A percentile compares a stretch with the other conserved stretches of the same genome.
These are phyloP conservation scores for Thymus quinquecostatus DNA, from an alignment of 257 asterid genomes.

Conservation along the genomic window DNA sequence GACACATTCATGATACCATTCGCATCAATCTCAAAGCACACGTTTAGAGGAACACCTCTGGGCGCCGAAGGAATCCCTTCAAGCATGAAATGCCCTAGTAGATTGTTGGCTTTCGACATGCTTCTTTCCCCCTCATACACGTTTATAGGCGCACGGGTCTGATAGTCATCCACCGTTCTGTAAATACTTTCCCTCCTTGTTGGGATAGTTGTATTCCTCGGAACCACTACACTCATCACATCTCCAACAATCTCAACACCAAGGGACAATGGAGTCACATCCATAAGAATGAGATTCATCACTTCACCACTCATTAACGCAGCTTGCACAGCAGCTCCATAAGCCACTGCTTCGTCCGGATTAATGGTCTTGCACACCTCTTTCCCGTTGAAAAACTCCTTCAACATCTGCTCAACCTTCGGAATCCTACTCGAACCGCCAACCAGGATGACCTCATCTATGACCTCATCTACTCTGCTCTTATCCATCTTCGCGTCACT, in stretches of 20 bases:
- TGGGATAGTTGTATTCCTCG: neutral
- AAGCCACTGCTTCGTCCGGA: neutral
- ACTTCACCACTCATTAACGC: neutral
- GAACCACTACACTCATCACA: neutral
- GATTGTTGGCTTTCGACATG: neutral
- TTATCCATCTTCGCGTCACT: too few species aligned
- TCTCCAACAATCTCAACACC: neutral
- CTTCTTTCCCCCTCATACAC: neutral
- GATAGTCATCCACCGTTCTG: neutral
- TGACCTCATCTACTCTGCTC: neutral
- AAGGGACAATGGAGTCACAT: neutral
- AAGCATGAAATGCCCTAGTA: neutral
- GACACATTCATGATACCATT: too few species aligned
- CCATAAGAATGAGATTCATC: neutral
- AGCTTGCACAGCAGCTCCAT: slow-evolving; percentile 1
- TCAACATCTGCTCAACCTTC: too few species aligned
- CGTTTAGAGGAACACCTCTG: too few species aligned
- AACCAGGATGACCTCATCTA: neutral
- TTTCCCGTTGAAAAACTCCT: neutral
- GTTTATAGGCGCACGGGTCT: neutral
- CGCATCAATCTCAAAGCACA: too few species aligned
- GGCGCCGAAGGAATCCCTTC: neutral
- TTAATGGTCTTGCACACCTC: neutral
- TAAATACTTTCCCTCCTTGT: neutral
- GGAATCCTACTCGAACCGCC: neutral